Conservation (phyloP, 352 stramenopile genomes). For the Phytophthora cactorum region DNA sequence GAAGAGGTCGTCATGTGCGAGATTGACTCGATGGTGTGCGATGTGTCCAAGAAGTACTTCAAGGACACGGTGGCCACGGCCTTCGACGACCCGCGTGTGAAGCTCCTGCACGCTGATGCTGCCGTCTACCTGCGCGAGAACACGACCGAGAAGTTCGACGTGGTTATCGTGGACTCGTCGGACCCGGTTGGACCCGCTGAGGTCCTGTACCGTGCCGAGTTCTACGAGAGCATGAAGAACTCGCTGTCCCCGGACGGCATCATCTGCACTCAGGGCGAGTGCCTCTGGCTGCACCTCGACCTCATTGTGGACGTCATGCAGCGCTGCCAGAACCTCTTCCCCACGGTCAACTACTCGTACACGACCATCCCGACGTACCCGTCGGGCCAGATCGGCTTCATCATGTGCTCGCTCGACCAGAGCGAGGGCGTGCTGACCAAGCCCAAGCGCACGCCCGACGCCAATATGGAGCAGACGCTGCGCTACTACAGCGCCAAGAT, state of each 20-base stretch:
- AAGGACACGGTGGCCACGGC: slow-evolving; percentile 89
- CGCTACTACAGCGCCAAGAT: slow-evolving; percentile 96
- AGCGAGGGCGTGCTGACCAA: slow-evolving; percentile 58
- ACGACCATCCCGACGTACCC: slow-evolving; percentile 99
- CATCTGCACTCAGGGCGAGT: slow-evolving; percentile 96
- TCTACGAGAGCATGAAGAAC: slow-evolving; percentile 95
- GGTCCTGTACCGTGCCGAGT: slow-evolving; percentile 94
- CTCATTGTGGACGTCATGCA: slow-evolving; percentile 96
- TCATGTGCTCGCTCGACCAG: slow-evolving; percentile 90
- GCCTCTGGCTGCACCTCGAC: slow-evolving; percentile 98
- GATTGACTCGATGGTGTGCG: slow-evolving; percentile 98
- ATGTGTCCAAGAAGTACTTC: slow-evolving; percentile 96
- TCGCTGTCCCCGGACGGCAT: slow-evolving; percentile 87
- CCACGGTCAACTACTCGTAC: slow-evolving; percentile 98
- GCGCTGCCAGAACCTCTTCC: slow-evolving; percentile 92
- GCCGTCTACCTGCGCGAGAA: slow-evolving; percentile 89
- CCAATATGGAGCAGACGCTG: slow-evolving; percentile 73
- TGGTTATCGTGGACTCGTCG: slow-evolving; percentile 98
- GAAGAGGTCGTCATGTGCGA: slow-evolving; percentile 99
- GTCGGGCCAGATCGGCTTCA: slow-evolving; percentile 99
- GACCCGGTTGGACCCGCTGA: slow-evolving; percentile 96
- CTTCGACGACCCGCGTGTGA: slow-evolving; percentile 97
- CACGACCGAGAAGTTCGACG: slow-evolving; percentile 92
- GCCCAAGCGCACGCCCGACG: slow-evolving; percentile 70
- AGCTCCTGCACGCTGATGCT: slow-evolving; percentile 93